A percentile compares a stretch with the other conserved stretches of the same genome.
Evolutionary conservation across 169 alveolate species (phyloP).

Genomic region (Plasmodium berghei): DNA sequence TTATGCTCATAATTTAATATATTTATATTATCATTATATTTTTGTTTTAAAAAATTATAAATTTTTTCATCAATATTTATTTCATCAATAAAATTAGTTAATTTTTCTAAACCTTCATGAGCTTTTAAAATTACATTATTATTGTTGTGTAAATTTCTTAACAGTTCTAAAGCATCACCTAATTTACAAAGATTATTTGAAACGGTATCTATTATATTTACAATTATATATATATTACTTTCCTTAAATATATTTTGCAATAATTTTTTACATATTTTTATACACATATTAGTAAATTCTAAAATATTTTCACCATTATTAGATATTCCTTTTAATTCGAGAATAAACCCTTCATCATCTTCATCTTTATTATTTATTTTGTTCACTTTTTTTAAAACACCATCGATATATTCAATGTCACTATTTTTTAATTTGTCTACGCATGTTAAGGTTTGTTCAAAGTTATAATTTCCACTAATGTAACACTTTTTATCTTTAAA

Average conservation of each 20-base stretch:
- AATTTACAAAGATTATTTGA: slow-evolving; percentile 83
- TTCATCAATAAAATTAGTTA: slow-evolving; percentile 78
- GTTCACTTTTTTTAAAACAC: slow-evolving; percentile 10
- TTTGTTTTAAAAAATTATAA: slow-evolving; percentile 77
- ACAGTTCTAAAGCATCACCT: slow-evolving; percentile 85
- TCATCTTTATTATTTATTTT: slow-evolving; percentile 3
- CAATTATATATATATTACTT: slow-evolving; percentile 44
- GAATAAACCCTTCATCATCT: slow-evolving; percentile 20
- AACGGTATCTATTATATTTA: slow-evolving; percentile 81
- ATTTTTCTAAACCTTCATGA: slow-evolving; percentile 78
- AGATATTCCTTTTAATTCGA: slow-evolving; percentile 44
- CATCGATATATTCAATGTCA: slow-evolving; percentile 31
- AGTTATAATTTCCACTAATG: no score
- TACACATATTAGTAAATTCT: slow-evolving; percentile 29
- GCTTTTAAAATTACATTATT: slow-evolving; percentile 80
- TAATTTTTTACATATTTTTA: slow-evolving; percentile 45
- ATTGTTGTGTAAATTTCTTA: slow-evolving; percentile 81
- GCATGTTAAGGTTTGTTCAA: not conserved
- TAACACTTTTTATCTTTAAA: no score
- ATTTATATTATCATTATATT: slow-evolving; percentile 64
- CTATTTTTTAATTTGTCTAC: slow-evolving; percentile 30
- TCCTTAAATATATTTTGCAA: slow-evolving; percentile 47
- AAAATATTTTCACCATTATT: slow-evolving; percentile 29
- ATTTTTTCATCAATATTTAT: slow-evolving; percentile 80
- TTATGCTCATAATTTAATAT: slow-evolving; percentile 77